These are phyloP conservation scores for Aspergillus vadensis DNA, from an alignment of 2,329 filamentous ascomycete genomes.

Conservation along the genomic window DNA sequence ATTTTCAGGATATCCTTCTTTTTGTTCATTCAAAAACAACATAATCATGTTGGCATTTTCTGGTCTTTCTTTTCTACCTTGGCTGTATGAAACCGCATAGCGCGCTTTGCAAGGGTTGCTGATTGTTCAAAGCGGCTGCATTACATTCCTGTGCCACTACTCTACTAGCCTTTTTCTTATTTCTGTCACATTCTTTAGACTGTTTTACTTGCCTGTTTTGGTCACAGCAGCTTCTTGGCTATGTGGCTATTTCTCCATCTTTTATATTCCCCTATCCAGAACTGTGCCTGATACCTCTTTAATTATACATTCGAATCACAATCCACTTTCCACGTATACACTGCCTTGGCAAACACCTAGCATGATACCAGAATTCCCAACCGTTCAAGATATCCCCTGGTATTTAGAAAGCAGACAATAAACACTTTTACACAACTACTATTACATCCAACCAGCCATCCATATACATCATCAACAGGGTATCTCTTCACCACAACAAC, in stretches of 20 bases:
- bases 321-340: too few species aligned
- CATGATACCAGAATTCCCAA: too few species aligned
- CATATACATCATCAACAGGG: neutral
- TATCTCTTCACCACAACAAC: neutral
- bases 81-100: constrained; percentile 1
- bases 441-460: too few species aligned
- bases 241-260: neutral
- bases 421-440: neutral
- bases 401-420: neutral
- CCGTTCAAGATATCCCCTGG: neutral
- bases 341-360: too few species aligned
- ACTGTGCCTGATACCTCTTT: neutral
- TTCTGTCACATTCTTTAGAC: neutral
- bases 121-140: neutral
- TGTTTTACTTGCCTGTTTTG: neutral
- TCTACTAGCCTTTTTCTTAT: neutral
- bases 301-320: too few species aligned
- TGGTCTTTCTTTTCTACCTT: constrained; percentile 2
- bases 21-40: neutral
- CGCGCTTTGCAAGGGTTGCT: neutral
- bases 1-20: neutral
- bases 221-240: neutral
- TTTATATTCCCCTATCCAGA: neutral
- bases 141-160: neutral
- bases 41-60: neutral